Evolutionary conservation across 1,284 basidiomycete genomes (phyloP).

Genomic region (Neonothopanus nambi): DNA sequence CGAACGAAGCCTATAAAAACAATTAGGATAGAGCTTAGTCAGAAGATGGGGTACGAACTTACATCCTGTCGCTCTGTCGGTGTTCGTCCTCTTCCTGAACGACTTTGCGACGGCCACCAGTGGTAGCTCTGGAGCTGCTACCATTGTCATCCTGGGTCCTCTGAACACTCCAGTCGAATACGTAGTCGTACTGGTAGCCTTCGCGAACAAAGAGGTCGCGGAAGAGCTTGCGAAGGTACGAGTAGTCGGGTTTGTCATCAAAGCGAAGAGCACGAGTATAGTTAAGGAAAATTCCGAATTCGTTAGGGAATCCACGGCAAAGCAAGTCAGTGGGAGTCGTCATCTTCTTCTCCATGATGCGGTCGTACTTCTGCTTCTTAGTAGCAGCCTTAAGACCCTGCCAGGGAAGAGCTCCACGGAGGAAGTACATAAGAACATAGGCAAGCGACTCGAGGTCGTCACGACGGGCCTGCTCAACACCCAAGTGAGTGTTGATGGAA

Average conservation of each 20-base stretch:
- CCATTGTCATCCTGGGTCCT: constrained; percentile 68
- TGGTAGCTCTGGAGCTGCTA: constrained; percentile 54
- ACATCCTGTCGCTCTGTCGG: constrained; percentile 78
- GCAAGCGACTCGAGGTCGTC: constrained; percentile 96
- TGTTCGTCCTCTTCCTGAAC: constrained; percentile 80
- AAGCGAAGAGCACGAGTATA: constrained; percentile 96
- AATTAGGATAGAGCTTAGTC: constrained; percentile 17
- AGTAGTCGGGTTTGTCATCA: constrained; percentile 98
- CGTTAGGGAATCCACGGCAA: constrained; percentile 96
- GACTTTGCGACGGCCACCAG: constrained; percentile 69
- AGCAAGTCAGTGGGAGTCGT: constrained; percentile 95
- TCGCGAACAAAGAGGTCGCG: constrained; percentile 96
- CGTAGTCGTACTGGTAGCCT: constrained; percentile 97
- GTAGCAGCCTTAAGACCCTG: constrained; percentile 97
- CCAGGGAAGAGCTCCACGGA: constrained; percentile 95
- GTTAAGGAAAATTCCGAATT: constrained; percentile 97
- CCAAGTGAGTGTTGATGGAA: constrained; percentile 98
- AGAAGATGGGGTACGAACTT: constrained; percentile 32
- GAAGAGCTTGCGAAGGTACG: constrained; percentile 97
- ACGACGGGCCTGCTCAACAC: constrained; percentile 94
- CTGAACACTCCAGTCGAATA: constrained; percentile 97
- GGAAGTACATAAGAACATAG: constrained; percentile 98
- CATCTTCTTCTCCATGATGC: constrained; percentile 99
- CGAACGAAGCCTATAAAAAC: constrained; percentile 67
- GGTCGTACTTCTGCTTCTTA: constrained; percentile 99